Evolutionary conservation across 2,329 filamentous ascomycete genomes (phyloP).

Genomic region (Hysterium pulicare): DNA sequence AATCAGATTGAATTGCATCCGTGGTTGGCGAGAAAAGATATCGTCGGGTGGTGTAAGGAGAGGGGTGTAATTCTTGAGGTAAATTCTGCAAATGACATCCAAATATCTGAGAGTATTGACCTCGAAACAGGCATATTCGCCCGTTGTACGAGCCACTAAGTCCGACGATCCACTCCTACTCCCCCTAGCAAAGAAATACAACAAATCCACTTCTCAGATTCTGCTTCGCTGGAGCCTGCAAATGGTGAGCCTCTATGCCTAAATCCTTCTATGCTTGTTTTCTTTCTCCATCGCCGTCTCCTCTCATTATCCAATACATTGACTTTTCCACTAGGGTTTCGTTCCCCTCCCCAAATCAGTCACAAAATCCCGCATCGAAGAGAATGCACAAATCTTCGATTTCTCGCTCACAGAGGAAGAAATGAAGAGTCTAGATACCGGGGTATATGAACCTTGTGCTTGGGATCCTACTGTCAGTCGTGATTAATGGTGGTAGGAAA

Average conservation of each 20-base stretch:
- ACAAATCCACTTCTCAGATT: constrained; percentile 57
- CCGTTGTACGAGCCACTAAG: constrained; percentile 43
- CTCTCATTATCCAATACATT: not conserved
- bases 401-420: constrained; percentile 59
- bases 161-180: constrained; percentile 53
- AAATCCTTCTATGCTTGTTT: constrained; percentile 1
- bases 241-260: constrained; percentile 21
- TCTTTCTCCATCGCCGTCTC: not conserved
- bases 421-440: constrained; percentile 54
- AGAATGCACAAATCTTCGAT: constrained; percentile 59
- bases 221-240: constrained; percentile 57
- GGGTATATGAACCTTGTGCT: constrained; percentile 54
- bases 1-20: constrained; percentile 85
- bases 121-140: constrained; percentile 40
- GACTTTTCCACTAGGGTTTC: constrained; percentile 45
- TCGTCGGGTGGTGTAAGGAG: constrained; percentile 71
- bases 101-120: not conserved
- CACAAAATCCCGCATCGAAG: constrained; percentile 57
- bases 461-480: constrained; percentile 55
- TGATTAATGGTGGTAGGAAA: constrained; percentile 24
- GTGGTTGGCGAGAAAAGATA: constrained; percentile 77
- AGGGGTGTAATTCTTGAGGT: constrained; percentile 44
- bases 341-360: constrained; percentile 63
- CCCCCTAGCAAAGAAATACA: constrained; percentile 53
- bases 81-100: too few relatives aligned